These are phyloP conservation scores for Thalassiosira profunda DNA, from an alignment of 108 stramenopile species.

Conservation along the genomic window DNA sequence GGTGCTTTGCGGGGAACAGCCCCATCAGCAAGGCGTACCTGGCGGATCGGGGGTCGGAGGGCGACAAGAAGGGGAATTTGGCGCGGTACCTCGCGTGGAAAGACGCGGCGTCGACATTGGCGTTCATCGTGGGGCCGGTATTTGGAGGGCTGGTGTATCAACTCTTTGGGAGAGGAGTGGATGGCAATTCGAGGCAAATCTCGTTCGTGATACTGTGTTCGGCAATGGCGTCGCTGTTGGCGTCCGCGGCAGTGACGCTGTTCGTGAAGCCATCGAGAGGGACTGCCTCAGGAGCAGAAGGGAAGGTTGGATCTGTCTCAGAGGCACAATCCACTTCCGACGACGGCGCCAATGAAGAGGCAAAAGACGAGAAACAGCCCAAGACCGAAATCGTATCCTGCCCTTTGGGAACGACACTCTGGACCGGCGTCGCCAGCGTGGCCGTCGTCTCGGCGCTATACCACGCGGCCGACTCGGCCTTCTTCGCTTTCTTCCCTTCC, in stretches of 20 bases:
- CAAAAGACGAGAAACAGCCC: background rate
- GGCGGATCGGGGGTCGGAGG: slow-evolving; percentile 67
- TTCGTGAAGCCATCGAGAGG: slow-evolving; percentile 35
- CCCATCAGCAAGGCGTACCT: slow-evolving; percentile 85
- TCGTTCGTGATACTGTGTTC: slow-evolving; percentile 69
- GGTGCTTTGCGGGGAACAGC: slow-evolving; percentile 68
- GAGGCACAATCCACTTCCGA: background rate
- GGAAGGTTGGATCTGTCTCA: background rate
- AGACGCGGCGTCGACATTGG: slow-evolving; percentile 78
- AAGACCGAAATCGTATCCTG: slow-evolving; percentile 58
- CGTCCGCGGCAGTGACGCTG: slow-evolving; percentile 43
- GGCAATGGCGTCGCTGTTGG: slow-evolving; percentile 62
- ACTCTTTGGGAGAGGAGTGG: slow-evolving; percentile 15
- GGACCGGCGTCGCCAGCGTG: slow-evolving; percentile 80
- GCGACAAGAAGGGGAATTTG: slow-evolving; percentile 21
- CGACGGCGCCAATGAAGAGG: background rate
- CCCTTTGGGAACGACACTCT: slow-evolving; percentile 67
- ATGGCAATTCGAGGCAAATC: slow-evolving; percentile 41
- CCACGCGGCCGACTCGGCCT: slow-evolving; percentile 77
- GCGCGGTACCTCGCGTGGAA: slow-evolving; percentile 66
- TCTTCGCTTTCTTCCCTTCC: slow-evolving; percentile 82
- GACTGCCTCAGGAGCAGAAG: background rate
- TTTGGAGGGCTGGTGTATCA: slow-evolving; percentile 68
- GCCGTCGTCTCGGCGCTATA: slow-evolving; percentile 70
- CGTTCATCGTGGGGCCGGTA: slow-evolving; percentile 76